phyloP scores from a whole-genome alignment of 305 asterid species.

The Fraxinus floribunda region DNA sequence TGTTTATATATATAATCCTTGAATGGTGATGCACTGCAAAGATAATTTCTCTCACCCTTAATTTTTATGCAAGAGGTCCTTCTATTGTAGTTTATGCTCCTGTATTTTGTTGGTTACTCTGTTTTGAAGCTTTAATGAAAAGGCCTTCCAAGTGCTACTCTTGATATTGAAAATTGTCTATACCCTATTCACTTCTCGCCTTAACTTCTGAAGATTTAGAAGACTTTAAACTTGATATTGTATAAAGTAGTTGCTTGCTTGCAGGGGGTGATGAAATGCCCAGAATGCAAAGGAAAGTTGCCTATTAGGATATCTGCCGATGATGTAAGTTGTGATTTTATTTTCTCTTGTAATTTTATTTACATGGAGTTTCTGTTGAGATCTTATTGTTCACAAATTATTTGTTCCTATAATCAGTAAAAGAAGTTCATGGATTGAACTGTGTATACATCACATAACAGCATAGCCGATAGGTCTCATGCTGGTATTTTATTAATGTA shows the following conservation, averaged over 20 bases:
- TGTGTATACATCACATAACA: not conserved
- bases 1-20: constrained; percentile 1
- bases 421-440: constrained; percentile 13
- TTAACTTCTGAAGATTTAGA: constrained; percentile 14
- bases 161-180: not conserved
- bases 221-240: constrained; percentile 20
- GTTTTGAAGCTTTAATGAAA: constrained; percentile 8
- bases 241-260: constrained; percentile 28
- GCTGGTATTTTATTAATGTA: constrained; percentile 21
- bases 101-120: not conserved
- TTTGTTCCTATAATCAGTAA: not conserved
- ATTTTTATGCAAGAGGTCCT: constrained; percentile 1
- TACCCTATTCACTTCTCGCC: constrained; percentile 18
- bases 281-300: constrained; percentile 86
- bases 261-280: constrained; percentile 98
- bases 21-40: constrained; percentile 18
- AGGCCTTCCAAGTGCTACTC: constrained; percentile 2
- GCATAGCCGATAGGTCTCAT: constrained; percentile 12
- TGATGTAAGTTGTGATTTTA: constrained; percentile 63
- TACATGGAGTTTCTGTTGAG: constrained; percentile 18
- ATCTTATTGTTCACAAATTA: not conserved
- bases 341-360: constrained; percentile 21
- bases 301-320: constrained; percentile 87
- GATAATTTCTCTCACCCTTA: not conserved
- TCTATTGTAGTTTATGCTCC: constrained; percentile 12